phyloP scores from a whole-genome alignment of 1,284 basidiomycete genomes.

The Taiwanofungus camphoratus region DNA sequence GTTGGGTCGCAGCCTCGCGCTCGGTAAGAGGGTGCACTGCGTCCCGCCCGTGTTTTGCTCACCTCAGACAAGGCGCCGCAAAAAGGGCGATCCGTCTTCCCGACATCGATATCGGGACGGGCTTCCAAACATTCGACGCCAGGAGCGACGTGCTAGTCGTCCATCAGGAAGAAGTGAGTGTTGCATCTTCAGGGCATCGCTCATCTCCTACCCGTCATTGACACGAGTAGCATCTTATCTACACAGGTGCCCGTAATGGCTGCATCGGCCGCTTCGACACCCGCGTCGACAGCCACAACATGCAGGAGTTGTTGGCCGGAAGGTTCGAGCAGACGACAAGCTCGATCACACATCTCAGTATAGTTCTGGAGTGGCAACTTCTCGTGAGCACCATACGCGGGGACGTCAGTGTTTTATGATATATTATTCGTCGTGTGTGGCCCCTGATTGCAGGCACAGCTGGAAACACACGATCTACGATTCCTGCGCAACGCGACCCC shows the following conservation, averaged over 20 bases:
- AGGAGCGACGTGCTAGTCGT: slow-evolving; percentile 59
- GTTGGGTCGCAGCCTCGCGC: slow-evolving; percentile 37
- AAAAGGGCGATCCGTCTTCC: slow-evolving; percentile 39
- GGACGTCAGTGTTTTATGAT: slow-evolving; percentile 36
- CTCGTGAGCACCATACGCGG: slow-evolving; percentile 57
- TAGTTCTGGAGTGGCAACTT: slow-evolving; percentile 46
- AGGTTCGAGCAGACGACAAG: slow-evolving; percentile 29
- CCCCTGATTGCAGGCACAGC: slow-evolving; percentile 30
- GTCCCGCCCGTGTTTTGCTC: background rate
- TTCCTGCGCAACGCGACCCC: slow-evolving; percentile 41
- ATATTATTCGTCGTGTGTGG: background rate
- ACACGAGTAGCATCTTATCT: slow-evolving; percentile 53
- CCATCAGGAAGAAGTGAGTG: slow-evolving; percentile 41
- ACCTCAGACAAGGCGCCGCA: slow-evolving; percentile 3
- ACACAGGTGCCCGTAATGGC: slow-evolving; percentile 60
- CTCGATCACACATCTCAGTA: slow-evolving; percentile 47
- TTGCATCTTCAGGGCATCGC: no score
- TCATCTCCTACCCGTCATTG: no score
- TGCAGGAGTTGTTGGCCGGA: slow-evolving; percentile 36
- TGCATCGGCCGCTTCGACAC: slow-evolving; percentile 54
- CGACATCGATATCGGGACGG: slow-evolving; percentile 38
- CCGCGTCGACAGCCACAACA: slow-evolving; percentile 34
- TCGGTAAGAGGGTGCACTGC: slow-evolving; percentile 36
- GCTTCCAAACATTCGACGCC: slow-evolving; percentile 37
- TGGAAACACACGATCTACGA: slow-evolving; percentile 62